A percentile compares a stretch with the other conserved stretches of the same genome.
phyloP scores from a whole-genome alignment of 441 rosid species.

The Adansonia gregorii region DNA sequence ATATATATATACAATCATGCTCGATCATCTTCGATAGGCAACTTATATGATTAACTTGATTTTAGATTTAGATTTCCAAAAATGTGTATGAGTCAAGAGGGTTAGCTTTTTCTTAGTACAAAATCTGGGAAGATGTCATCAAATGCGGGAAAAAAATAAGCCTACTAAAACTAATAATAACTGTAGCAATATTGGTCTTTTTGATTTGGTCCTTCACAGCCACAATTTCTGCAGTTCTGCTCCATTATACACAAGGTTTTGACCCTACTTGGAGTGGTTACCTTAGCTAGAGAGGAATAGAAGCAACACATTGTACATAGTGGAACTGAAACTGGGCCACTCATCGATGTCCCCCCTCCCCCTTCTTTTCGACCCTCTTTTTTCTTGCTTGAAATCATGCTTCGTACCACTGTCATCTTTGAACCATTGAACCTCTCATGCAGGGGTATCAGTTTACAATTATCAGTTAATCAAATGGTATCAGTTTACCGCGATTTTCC shows the following conservation, averaged over 20 bases:
- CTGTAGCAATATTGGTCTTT: background rate
- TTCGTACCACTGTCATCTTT: background rate
- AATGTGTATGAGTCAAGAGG: background rate
- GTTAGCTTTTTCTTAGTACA: background rate
- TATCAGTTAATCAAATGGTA: no score
- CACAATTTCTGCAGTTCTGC: constrained; percentile 23
- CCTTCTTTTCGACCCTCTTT: background rate
- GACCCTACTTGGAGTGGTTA: constrained; percentile 17
- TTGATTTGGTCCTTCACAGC: background rate
- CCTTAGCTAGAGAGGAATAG: constrained; percentile 5
- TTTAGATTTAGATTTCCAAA: background rate
- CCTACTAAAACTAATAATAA: background rate
- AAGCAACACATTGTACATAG: constrained; percentile 18
- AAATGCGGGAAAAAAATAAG: no score
- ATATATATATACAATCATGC: no score
- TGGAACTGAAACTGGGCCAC: constrained; percentile 26
- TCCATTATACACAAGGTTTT: background rate
- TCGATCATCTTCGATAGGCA: background rate
- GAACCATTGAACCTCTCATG: constrained; percentile 11
- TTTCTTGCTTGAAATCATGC: constrained; percentile 6
- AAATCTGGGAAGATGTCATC: background rate
- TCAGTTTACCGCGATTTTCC: background rate
- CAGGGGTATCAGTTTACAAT: background rate
- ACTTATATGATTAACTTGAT: background rate
- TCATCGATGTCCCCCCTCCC: background rate